These are phyloP conservation scores for Aspergillus ustus DNA, from an alignment of 2,329 filamentous ascomycete genomes.

Conservation along the genomic window DNA sequence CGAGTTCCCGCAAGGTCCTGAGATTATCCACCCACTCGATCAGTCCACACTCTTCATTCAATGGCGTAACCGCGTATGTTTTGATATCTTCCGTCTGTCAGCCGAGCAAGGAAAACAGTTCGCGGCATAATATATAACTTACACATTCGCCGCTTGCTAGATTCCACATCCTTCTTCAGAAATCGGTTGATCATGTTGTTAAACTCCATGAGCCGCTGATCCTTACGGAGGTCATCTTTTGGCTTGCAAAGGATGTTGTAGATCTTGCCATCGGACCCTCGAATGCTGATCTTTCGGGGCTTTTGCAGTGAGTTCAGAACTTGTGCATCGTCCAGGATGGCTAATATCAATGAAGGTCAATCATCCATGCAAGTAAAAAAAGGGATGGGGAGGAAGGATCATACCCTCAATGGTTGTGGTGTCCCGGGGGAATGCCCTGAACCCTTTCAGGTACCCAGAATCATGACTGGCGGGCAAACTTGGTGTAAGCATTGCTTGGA, in stretches of 20 bases:
- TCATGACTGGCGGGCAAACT: constrained; percentile 76
- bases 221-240: constrained; percentile 95
- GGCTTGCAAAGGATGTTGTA: constrained; percentile 96
- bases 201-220: constrained; percentile 98
- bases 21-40: constrained; percentile 99
- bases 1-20: constrained; percentile 89
- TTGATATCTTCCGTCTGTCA: constrained; percentile 67
- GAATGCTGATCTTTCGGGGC: constrained; percentile 84
- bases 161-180: constrained; percentile 87
- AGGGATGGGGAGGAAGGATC: neutral
- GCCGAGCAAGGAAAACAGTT: constrained; percentile 5
- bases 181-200: constrained; percentile 97
- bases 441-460: constrained; percentile 67
- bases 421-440: constrained; percentile 86
- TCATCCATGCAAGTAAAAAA: neutral
- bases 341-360: constrained; percentile 33
- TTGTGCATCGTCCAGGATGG: constrained; percentile 83
- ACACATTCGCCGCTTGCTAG: constrained; percentile 83
- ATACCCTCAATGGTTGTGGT: constrained; percentile 74
- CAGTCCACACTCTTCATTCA: constrained; percentile 96
- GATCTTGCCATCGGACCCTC: constrained; percentile 83
- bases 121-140: constrained; percentile 23
- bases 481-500: constrained; percentile 82
- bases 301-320: constrained; percentile 91
- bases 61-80: constrained; percentile 93